These are phyloP conservation scores for Tricholomella constricta DNA, from an alignment of 768 basidiomycete species.

Conservation along the genomic window DNA sequence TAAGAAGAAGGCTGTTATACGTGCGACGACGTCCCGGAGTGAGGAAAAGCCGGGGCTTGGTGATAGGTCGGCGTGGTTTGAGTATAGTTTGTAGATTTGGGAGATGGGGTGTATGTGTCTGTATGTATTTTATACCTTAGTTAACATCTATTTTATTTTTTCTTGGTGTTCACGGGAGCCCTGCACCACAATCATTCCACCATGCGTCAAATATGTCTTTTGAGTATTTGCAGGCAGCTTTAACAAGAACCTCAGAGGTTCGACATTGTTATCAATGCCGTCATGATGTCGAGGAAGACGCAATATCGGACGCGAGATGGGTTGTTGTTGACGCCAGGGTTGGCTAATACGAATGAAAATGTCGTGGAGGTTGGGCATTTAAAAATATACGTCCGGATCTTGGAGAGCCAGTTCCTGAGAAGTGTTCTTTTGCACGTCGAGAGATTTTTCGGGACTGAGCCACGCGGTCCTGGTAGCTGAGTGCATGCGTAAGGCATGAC, in stretches of 20 bases:
- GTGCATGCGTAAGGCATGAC: neutral
- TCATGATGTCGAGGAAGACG: neutral
- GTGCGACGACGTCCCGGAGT: constrained; percentile 28
- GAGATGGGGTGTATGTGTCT: neutral
- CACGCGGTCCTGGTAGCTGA: too few relatives aligned
- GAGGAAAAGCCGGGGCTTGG: constrained; percentile 46
- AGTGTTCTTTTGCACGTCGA: too few relatives aligned
- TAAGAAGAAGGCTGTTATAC: constrained; percentile 41
- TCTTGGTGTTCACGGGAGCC: neutral
- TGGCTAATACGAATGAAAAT: too few relatives aligned
- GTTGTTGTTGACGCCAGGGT: neutral
- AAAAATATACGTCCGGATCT: too few relatives aligned
- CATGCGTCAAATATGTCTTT: too few relatives aligned
- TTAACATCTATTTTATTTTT: neutral
- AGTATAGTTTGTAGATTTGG: constrained; percentile 43
- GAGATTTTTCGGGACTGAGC: too few relatives aligned
- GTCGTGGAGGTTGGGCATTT: too few relatives aligned
- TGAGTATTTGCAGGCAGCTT: too few relatives aligned
- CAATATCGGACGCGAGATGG: too few relatives aligned
- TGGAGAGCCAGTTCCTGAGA: too few relatives aligned
- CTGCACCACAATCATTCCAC: neutral
- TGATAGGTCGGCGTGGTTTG: constrained; percentile 56
- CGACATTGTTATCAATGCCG: neutral
- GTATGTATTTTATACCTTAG: neutral
- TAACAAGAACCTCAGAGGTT: too few relatives aligned